Percentiles rank a stretch among this genome's conserved stretches.
phyloP scores from a whole-genome alignment of 805 yeast species.

The Cyberlindnera mississippiensis region DNA sequence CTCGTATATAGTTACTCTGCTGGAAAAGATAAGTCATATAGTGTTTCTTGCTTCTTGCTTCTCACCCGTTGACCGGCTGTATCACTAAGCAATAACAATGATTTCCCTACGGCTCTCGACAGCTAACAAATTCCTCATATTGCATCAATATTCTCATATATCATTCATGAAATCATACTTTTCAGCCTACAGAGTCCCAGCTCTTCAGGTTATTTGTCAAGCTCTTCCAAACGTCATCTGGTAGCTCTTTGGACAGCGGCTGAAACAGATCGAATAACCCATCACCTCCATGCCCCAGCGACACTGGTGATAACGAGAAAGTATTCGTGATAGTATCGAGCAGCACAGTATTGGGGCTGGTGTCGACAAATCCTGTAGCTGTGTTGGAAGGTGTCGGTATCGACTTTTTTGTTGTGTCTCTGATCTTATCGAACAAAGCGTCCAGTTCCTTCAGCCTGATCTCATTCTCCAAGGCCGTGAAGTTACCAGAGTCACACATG shows the following conservation, averaged over 20 bases:
- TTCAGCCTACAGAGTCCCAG: conserved; percentile 22
- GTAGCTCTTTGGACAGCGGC: conserved; percentile 18
- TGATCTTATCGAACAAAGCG: conserved; percentile 17
- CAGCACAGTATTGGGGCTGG: conserved; percentile 19
- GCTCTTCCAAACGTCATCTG: conserved; percentile 23
- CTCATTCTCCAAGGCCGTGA: conserved; percentile 31
- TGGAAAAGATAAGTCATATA: too few relatives aligned
- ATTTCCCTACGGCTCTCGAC: too few relatives aligned
- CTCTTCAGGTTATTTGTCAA: conserved; percentile 20
- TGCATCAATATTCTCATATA: too few relatives aligned
- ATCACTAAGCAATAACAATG: too few relatives aligned
- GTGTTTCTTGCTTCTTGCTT: too few relatives aligned
- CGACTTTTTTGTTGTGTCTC: conserved; percentile 6
- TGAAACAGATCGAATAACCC: conserved; percentile 14
- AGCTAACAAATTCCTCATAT: too few relatives aligned
- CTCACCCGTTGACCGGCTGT: too few relatives aligned
- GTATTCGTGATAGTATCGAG: conserved; percentile 22
- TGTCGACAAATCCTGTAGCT: conserved; percentile 1
- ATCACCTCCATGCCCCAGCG: conserved; percentile 2
- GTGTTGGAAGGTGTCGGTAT: neutral
- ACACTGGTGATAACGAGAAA: conserved; percentile 14
- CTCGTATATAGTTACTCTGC: too few relatives aligned
- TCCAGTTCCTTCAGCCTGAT: conserved; percentile 27
- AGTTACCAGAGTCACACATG: conserved; percentile 30
- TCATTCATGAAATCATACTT: neutral